Evolutionary conservation across 2,329 filamentous ascomycete genomes (phyloP), one percentile per base, ranked within the genome.

Genomic region (Emmonsia crescens): DNA sequence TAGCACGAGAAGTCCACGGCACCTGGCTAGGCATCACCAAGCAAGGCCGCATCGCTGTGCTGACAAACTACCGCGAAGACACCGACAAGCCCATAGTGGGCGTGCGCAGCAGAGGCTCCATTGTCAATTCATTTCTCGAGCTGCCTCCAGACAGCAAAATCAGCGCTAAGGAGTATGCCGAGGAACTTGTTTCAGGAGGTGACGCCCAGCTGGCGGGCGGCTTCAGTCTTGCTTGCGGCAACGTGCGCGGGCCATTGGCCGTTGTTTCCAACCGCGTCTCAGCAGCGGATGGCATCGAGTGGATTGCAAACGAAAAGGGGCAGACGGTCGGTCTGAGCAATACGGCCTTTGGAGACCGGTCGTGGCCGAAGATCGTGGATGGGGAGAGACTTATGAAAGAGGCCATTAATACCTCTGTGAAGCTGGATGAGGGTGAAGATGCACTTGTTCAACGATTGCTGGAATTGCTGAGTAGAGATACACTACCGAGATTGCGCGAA

Each of bases 21-120:
- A 87, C 85, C 63, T 87, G 85, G 85, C 80, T 87, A 56, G 85
- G 83, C 24, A 76, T 87, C 61, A 86, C 83, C 9, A 78, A 76
- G 38, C 77, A 84, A 64, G 85, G 85, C 33, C 82, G 83, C 61
- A 70, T 87, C 55, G 83, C 84, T 2, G 81, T 85, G 5, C 76
- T 87, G 38, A 87, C 85, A 57, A 87, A 87, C 71, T 87, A 84
- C 69, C 82, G 83, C 46, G 84, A 86, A 70, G 74, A 71, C 33
- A 73, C 75, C 29, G 73, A 79, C 21, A 71, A 79, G 31, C 70
- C 77, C 52, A 78, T 79, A 24, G 72, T 76, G 5, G 80, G 81
- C 48, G 70, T 71, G 33, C 70, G 75, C 55, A 84, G 81, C 64
- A 78, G 85, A 31, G 85, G 85, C 1, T 75, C 77, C 9, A 85